phyloP scores from a whole-genome alignment of 163 green algal genomes.

The Scenedesmus sp. region DNA sequence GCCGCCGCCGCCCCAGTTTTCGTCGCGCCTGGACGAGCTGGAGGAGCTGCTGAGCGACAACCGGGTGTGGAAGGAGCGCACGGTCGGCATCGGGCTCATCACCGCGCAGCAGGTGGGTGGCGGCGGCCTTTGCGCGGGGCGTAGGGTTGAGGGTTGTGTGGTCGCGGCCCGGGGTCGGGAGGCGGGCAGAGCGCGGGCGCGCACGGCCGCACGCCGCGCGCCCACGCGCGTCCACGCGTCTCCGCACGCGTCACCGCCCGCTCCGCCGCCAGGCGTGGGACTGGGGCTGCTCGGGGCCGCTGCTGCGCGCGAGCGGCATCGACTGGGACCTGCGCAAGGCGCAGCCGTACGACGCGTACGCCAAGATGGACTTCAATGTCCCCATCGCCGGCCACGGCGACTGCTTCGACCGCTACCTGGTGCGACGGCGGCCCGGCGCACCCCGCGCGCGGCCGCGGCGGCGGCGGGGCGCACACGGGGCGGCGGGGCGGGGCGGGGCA shows the following conservation, averaged over 20 bases:
- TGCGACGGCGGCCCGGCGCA: constrained; percentile 23
- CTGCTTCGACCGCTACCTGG: constrained; percentile 89
- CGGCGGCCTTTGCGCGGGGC: no score
- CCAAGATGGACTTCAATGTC: constrained; percentile 83
- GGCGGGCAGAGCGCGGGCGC: no score
- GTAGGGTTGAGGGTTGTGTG: no score
- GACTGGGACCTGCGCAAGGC: constrained; percentile 86
- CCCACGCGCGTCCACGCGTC: no score
- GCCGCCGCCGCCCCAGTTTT: constrained; percentile 62
- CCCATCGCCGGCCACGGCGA: constrained; percentile 83
- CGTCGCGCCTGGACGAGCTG: constrained; percentile 82
- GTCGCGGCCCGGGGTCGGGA: no score
- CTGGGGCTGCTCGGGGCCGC: constrained; percentile 43
- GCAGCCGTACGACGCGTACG: constrained; percentile 88
- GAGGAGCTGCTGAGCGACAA: constrained; percentile 90
- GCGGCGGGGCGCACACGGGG: no score
- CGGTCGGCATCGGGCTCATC: constrained; percentile 81
- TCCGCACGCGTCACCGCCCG: no score
- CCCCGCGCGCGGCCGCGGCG: no score
- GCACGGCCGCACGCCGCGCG: no score
- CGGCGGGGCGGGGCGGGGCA: no score
- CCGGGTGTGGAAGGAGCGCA: constrained; percentile 89
- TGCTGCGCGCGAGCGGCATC: constrained; percentile 80
- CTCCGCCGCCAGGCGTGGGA: constrained; percentile 33
- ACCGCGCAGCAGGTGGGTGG: constrained; percentile 43